Conservation (phyloP, 2,329 filamentous ascomycete genomes). For the Aspergillus sp. region DNA sequence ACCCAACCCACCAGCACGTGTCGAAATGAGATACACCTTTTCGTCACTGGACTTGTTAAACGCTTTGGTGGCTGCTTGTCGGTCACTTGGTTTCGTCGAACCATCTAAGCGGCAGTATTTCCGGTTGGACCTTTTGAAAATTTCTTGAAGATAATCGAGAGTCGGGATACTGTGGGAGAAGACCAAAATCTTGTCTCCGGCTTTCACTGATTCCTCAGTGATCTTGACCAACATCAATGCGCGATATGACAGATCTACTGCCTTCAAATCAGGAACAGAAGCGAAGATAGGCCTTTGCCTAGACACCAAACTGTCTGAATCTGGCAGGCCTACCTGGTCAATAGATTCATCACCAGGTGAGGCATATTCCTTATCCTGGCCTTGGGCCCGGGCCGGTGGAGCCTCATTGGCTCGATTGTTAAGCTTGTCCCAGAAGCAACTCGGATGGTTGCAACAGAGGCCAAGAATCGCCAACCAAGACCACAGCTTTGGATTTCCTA, state of each 20-base stretch:
- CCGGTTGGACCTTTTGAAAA: conserved; percentile 46
- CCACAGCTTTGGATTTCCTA: conserved; percentile 42
- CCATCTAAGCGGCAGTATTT: conserved; percentile 60
- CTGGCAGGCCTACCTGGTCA: conserved; percentile 31
- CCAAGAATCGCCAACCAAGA: conserved; percentile 47
- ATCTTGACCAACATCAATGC: conserved; percentile 60
- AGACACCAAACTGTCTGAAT: conserved; percentile 24
- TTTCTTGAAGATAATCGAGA: conserved; percentile 57
- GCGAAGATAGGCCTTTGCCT: conserved; percentile 24
- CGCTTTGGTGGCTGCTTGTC: conserved; percentile 56
- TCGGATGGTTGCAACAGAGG: conserved; percentile 53
- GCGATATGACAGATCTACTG: conserved; percentile 57
- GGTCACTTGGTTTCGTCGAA: conserved; percentile 44
- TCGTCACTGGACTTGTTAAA: conserved; percentile 56
- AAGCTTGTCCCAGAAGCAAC: conserved; percentile 45
- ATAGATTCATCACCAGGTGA: conserved; percentile 22
- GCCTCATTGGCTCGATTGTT: conserved; percentile 26
- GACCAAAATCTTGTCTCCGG: conserved; percentile 66
- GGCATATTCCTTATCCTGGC: conserved; percentile 10
- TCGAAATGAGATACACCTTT: conserved; percentile 70
- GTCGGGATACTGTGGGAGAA: conserved; percentile 68
- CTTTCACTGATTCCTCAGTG: conserved; percentile 52
- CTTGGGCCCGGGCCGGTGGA: conserved; percentile 2
- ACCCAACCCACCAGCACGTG: conserved; percentile 70
- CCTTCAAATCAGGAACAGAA: conserved; percentile 27